Base-by-base conservation (phyloP, 1,284 basidiomycete species). In the Boletus calvinii region DNA sequence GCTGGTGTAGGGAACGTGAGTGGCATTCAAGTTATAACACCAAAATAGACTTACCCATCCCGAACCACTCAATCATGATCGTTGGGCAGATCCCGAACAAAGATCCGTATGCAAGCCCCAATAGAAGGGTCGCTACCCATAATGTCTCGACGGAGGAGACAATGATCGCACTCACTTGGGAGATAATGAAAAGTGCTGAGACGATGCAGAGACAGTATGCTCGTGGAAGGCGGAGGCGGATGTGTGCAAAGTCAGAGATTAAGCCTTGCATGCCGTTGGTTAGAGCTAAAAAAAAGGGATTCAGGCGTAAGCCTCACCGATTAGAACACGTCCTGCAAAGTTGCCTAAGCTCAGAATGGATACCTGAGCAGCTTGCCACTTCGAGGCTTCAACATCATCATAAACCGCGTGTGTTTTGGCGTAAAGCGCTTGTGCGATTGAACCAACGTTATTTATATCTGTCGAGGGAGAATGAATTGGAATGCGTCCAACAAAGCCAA, bases 381-480 rank as follows among this genome's bases (percentile, higher is more conserved):
- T 80, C 2, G 85, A 78, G 0, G 92, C 84, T 56, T 78, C 76
- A 0, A 77, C 67, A 18, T 82, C 80, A 60, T 92, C 84, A 60
- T 87, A 91, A 4, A 76, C 62, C 1, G 79, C 69, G 43, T 85
- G 79, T 7, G 80, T 80, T 55, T 86, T 77, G 12, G 87, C 82
- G 55, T 85, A 92, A 12, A 98, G 76, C 0, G 91, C 91, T 65
- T 92, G 86, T 0, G 94, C 85, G 66, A 97, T 92, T 0, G 89
- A 87, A n/a, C 94, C 94, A 20, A 93, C 92, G 60, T 98, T 98
- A 72, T 96, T 96, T 74, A 97, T 97, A 63, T 90, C 88, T 91
- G 59, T 13, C 29, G 6, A 40, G 31, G 43, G n/a, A n/a, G n/a
- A 20, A 39, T 50, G 11, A 52, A 44, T 29, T 8, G 1, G 1